phyloP scores from a whole-genome alignment of 192 early-diverging fungal genomes.

The Backusella tarrabulga region DNA sequence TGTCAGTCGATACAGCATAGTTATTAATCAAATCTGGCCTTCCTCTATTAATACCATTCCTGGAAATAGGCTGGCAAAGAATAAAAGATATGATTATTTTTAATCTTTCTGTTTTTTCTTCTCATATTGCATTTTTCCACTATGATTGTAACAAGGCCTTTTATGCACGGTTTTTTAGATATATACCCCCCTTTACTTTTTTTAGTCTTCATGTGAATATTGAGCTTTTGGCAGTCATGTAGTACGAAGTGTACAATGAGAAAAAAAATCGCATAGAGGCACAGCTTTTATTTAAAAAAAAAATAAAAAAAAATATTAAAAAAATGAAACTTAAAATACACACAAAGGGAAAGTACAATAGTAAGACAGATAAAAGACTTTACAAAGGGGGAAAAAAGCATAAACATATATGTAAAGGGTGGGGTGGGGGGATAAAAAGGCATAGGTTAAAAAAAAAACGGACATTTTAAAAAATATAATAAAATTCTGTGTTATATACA shows the following conservation, averaged over 20 bases:
- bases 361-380: background rate
- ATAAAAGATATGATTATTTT: background rate
- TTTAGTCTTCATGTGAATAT: background rate
- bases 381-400: background rate
- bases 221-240: background rate
- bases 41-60: background rate
- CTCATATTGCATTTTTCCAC: background rate
- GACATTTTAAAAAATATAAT: constrained; percentile 26
- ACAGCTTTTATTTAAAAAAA: background rate
- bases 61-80: background rate
- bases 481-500: constrained; percentile 30
- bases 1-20: constrained; percentile 1
- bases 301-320: background rate
- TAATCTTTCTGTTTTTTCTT: background rate
- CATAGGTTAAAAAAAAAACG: background rate
- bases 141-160: background rate
- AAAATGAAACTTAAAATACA: background rate
- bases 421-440: background rate
- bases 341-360: background rate
- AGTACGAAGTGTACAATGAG: background rate
- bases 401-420: background rate
- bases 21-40: background rate
- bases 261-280: background rate
- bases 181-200: background rate
- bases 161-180: background rate